Base-by-base conservation (phyloP, 1,139 yeast genomes). In the Taiozyma sp. region DNA sequence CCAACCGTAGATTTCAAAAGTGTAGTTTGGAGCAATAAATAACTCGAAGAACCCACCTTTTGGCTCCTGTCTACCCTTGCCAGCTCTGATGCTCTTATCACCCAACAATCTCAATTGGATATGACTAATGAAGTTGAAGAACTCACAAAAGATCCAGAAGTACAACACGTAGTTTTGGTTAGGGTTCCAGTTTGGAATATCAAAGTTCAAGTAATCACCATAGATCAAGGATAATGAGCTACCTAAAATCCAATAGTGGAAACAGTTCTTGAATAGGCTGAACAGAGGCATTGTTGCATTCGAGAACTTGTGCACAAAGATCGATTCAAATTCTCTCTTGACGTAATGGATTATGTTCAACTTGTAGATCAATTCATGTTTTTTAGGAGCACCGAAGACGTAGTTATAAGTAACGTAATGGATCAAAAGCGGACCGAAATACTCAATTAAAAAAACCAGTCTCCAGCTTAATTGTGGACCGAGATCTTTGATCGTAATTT, bases 401-500 rank as follows among this genome's bases (percentile, higher is more conserved):
- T 63, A 44, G 9, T 53, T 48, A 67, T 81, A 91, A 55, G 87
- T 72, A 34, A 88, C 54, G 3, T 90, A 80, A 68, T 91, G 97
- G 62, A 91, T 76, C 46, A 90, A 50, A 54, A 93, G 72, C 4
- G 99, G 99, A 5, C 98, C 98, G 22, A 88, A 64, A 67, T 93
- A 93, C 70, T 93, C 99, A 58, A 88, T 74, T 50, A 88, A 62
- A 65, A 83, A 93, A 30, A 93, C 98, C 7, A 91, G 79, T 69
- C 88, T 79, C 97, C 98, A 93, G 4, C 85, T 83, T 54, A 93
- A 80, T 70, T 93, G 99, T 1, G 95, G 95, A 22, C 98, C 99
- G 56, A 93, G 76, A 63, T 91, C 98, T 67, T 91, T 90, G 52
- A 85, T 88, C 55, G 69, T 79, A 24, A 75, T 71, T 47, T 66